phyloP scores from a whole-genome alignment of 306 rosid species.

The Datisca glomerata region DNA sequence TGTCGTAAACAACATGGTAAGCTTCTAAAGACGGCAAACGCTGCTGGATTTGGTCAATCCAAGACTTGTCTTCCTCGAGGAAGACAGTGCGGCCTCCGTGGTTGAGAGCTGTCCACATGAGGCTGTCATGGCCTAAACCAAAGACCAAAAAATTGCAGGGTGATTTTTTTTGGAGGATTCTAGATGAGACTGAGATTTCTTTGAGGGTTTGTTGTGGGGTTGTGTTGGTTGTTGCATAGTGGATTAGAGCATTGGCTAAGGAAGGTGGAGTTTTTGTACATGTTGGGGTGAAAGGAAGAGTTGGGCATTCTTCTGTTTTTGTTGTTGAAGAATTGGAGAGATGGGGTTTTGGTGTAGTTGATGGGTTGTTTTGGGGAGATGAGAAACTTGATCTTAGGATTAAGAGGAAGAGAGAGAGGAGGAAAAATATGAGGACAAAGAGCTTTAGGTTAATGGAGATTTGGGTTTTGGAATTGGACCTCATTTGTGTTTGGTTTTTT shows the following conservation, averaged over 20 bases:
- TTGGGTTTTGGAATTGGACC: slow-evolving; percentile 27
- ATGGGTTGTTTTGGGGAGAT: slow-evolving; percentile 19
- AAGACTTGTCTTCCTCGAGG: slow-evolving; percentile 67
- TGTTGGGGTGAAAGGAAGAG: slow-evolving; percentile 19
- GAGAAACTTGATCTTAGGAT: slow-evolving; percentile 36
- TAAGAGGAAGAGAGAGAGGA: slow-evolving; percentile 32
- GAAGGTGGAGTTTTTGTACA: slow-evolving; percentile 73
- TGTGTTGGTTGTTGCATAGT: slow-evolving; percentile 66
- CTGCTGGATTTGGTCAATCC: slow-evolving; percentile 51
- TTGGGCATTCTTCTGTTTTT: slow-evolving; percentile 15
- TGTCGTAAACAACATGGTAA: slow-evolving; percentile 62
- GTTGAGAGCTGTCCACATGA: slow-evolving; percentile 89
- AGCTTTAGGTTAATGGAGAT: slow-evolving; percentile 39
- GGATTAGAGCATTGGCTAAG: slow-evolving; percentile 59
- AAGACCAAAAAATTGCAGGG: slow-evolving; percentile 88
- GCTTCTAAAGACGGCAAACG: slow-evolving; percentile 47
- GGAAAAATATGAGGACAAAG: slow-evolving; percentile 21
- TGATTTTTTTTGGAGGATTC: slow-evolving; percentile 42
- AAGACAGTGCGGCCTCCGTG: slow-evolving; percentile 77
- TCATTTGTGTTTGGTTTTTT: slow-evolving; percentile 26
- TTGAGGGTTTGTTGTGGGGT: slow-evolving; percentile 79
- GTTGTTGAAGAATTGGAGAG: slow-evolving; percentile 19
- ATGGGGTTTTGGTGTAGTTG: slow-evolving; percentile 18
- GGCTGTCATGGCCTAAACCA: slow-evolving; percentile 85
- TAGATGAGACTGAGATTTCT: slow-evolving; percentile 67